Evolutionary conservation across 2,329 filamentous ascomycete genomes (phyloP), one percentile per base, ranked within the genome.

Genomic region (Calonectria hawksworthii): DNA sequence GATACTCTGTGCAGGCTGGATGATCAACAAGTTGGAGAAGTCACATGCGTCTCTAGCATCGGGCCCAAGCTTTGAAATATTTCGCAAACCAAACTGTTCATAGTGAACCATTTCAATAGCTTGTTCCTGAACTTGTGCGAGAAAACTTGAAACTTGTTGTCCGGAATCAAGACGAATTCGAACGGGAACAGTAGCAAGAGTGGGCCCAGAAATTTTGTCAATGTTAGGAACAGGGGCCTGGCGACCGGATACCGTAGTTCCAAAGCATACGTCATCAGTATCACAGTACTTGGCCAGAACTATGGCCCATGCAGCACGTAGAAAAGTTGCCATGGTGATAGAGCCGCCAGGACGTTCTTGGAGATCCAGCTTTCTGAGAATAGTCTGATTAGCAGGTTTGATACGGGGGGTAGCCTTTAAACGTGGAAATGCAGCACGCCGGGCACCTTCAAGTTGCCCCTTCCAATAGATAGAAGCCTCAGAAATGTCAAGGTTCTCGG

Each of bases 281-380:
- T 74, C 89, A 2, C 86, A 80, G 75, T 92, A 92, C 7, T 84
- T 83, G 21, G 86, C 83, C 2, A 92, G 50, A 2, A 93, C 79
- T 70, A 89, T 87, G 8, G 87, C 86, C 78, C 89, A 86, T 0
- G 91, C 90, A 36, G 88, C 87, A 1, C 75, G 74, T 8, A 81
- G 18, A 21, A 78, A 16, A 0, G 65, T 80, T 0, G 79, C 52
- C 10, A 67, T 64, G 0, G 77, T 78, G 3, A 76, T 68, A 38
- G 21, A 38, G 3, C 23, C 34, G 9, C 28, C 28, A 47, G 41
- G 41, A 1, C 41, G 18, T 11, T 47, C 21, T n/a, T 47, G 41
- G 21, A 47, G n/a, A 23, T 56, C 41, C 28, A 44, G 13, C 32
- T 7, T 9, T 41, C 9, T n/a, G 23, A 50, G 83, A 80, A 56